Percentiles rank a stretch among this genome's conserved stretches.
These are phyloP conservation scores for Nakataea oryzae DNA, from an alignment of 2,329 filamentous ascomycete genomes.

Conservation along the genomic window DNA sequence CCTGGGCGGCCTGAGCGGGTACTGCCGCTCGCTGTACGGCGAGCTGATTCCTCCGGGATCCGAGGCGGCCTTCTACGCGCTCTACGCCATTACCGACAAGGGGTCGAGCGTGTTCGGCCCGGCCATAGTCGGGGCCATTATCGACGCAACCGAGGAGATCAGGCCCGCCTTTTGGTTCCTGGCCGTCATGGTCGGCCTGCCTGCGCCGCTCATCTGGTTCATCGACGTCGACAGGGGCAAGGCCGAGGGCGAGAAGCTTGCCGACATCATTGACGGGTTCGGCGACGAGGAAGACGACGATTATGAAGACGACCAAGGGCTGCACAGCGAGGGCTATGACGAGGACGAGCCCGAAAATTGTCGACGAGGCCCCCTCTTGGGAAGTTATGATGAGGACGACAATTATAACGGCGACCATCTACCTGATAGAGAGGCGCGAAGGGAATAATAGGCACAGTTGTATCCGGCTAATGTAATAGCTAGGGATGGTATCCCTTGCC, in stretches of 20 bases:
- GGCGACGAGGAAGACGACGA: conserved; percentile 11
- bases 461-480: too few relatives aligned
- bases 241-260: conserved; percentile 54
- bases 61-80: conserved; percentile 90
- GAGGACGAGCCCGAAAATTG: conserved; percentile 17
- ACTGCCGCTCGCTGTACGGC: conserved; percentile 85
- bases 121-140: conserved; percentile 86
- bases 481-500: background rate
- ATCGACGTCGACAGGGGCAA: conserved; percentile 77
- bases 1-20: conserved; percentile 82
- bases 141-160: conserved; percentile 72
- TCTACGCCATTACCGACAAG: conserved; percentile 97
- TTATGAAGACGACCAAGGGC: conserved; percentile 15
- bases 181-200: conserved; percentile 71
- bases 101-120: conserved; percentile 90
- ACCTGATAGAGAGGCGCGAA: background rate
- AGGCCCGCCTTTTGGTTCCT: conserved; percentile 88
- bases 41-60: conserved; percentile 90
- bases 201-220: conserved; percentile 73
- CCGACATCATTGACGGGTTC: conserved; percentile 46
- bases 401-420: background rate
- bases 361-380: background rate
- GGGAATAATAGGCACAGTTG: background rate
- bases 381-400: background rate
- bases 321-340: conserved; percentile 23